These are phyloP conservation scores for Salix dunnii DNA, from an alignment of 345 rosid genomes.

Conservation along the genomic window DNA sequence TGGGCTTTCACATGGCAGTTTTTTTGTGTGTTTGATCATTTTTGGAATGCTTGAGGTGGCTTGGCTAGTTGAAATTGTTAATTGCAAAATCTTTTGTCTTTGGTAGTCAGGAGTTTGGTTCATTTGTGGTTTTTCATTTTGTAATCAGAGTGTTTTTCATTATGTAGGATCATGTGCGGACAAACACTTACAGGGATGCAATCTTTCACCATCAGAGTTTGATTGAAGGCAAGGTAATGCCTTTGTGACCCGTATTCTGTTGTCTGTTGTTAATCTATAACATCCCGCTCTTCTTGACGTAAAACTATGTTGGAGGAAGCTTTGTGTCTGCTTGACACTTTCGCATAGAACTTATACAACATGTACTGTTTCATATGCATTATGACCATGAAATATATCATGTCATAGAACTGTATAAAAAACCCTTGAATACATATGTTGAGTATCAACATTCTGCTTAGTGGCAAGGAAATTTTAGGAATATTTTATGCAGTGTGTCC, in stretches of 20 bases:
- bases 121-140: neutral
- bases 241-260: conserved; percentile 14
- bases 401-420: neutral
- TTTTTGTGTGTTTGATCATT: no score
- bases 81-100: neutral
- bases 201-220: conserved; percentile 78
- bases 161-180: conserved; percentile 72
- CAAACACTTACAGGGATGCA: conserved; percentile 76
- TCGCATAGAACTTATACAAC: neutral
- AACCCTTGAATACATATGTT: neutral
- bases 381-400: neutral
- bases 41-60: no score
- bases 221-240: conserved; percentile 84
- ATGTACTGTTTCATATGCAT: neutral
- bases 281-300: no score
- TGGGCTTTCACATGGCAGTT: no score
- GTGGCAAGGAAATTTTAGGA: neutral
- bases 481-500: conserved; percentile 5
- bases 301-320: neutral
- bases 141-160: neutral
- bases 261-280: conserved; percentile 4
- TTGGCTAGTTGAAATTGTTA: neutral
- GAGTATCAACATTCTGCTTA: neutral
- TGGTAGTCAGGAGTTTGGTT: neutral
- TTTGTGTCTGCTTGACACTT: neutral